A percentile compares a stretch with the other conserved stretches of the same genome.
These are phyloP conservation scores for Erodium texanum DNA, from an alignment of 441 rosid species.

Conservation along the genomic window DNA sequence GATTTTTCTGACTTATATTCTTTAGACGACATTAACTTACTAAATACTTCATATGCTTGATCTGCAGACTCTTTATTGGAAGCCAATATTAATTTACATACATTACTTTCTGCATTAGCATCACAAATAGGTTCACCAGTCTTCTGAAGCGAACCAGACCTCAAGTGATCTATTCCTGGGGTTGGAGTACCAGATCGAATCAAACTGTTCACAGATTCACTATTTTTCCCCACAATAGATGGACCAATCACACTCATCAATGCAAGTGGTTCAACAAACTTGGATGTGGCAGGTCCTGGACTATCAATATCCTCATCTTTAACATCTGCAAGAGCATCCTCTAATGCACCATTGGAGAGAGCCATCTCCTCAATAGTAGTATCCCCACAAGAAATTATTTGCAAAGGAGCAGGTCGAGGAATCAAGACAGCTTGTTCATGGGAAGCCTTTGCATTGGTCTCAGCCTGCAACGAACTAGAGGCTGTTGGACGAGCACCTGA, in stretches of 20 bases:
- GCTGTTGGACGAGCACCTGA: slow-evolving; percentile 28
- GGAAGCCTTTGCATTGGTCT: slow-evolving; percentile 24
- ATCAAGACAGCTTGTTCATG: slow-evolving; percentile 26
- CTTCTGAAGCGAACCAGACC: slow-evolving; percentile 19
- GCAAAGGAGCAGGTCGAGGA: slow-evolving; percentile 38
- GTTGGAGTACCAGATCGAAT: slow-evolving; percentile 20
- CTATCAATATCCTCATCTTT: slow-evolving; percentile 55
- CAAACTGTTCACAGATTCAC: slow-evolving; percentile 25
- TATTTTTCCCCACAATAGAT: slow-evolving; percentile 23
- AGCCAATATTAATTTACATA: slow-evolving; percentile 36
- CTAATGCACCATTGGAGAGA: slow-evolving; percentile 30
- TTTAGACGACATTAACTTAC: slow-evolving; percentile 42
- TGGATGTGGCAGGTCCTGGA: slow-evolving; percentile 64
- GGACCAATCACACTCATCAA: slow-evolving; percentile 21
- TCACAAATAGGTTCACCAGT: slow-evolving; percentile 20
- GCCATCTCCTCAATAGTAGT: slow-evolving; percentile 27
- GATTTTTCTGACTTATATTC: slow-evolving; percentile 26
- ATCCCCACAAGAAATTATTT: slow-evolving; percentile 33
- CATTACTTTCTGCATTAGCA: slow-evolving; percentile 26
- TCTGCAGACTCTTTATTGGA: slow-evolving; percentile 61
- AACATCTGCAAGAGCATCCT: slow-evolving; percentile 26
- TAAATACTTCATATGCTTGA: slow-evolving; percentile 46
- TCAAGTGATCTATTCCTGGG: slow-evolving; percentile 14
- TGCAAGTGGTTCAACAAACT: slow-evolving; percentile 35
- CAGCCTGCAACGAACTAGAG: slow-evolving; percentile 29